These are phyloP conservation scores for Lyophyllum semitale DNA, from an alignment of 768 basidiomycete genomes.

Conservation along the genomic window DNA sequence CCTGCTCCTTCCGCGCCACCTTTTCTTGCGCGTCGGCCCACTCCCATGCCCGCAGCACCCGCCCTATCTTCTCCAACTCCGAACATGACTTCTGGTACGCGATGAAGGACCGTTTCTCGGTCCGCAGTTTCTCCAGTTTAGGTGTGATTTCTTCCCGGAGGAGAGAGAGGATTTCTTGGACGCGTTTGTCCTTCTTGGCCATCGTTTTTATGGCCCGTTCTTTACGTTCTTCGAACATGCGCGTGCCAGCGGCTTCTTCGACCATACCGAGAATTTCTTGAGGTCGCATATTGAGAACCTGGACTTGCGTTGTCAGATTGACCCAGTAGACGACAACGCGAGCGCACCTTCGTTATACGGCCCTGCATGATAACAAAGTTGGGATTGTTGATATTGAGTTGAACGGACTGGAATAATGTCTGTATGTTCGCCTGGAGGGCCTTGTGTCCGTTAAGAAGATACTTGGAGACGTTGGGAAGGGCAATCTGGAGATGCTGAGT, in stretches of 20 bases:
- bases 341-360: slow-evolving; percentile 89
- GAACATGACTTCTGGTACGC: slow-evolving; percentile 87
- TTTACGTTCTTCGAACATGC: slow-evolving; percentile 99
- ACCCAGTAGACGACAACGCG: neutral
- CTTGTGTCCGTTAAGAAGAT: slow-evolving; percentile 95
- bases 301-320: neutral
- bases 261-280: slow-evolving; percentile 98
- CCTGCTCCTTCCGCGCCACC: slow-evolving; percentile 54
- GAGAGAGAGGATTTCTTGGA: slow-evolving; percentile 82
- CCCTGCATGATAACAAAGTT: slow-evolving; percentile 99
- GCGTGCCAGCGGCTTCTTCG: slow-evolving; percentile 96
- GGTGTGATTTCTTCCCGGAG: slow-evolving; percentile 91
- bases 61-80: slow-evolving; percentile 84
- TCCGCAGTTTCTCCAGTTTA: slow-evolving; percentile 87
- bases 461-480: slow-evolving; percentile 91
- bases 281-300: slow-evolving; percentile 97
- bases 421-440: slow-evolving; percentile 83
- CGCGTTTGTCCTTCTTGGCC: slow-evolving; percentile 95
- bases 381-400: slow-evolving; percentile 99
- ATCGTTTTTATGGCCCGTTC: slow-evolving; percentile 96
- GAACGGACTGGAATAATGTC: slow-evolving; percentile 92
- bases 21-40: slow-evolving; percentile 69
- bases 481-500: slow-evolving; percentile 62
- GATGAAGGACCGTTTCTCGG: slow-evolving; percentile 86
- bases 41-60: slow-evolving; percentile 85